Conservation (phyloP, 768 basidiomycete species). For the Termitomyces eurrhizus region DNA sequence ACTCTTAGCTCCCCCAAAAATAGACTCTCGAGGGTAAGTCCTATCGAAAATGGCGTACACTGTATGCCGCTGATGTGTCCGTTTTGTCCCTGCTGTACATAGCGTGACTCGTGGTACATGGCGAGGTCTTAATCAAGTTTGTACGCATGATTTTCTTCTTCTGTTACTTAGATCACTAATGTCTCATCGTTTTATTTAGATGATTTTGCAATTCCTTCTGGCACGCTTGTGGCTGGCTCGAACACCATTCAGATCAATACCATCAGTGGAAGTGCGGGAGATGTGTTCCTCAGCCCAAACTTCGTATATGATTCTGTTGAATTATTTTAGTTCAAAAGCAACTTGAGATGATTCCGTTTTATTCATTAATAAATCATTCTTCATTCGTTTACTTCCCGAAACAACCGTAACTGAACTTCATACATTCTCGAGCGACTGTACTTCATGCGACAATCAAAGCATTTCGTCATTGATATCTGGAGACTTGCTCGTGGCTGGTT, state of each 20-base stretch:
- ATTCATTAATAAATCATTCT: neutral
- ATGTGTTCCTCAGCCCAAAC: constrained; percentile 42
- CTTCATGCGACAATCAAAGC: neutral
- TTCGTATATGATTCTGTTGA: constrained; percentile 41
- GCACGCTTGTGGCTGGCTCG: constrained; percentile 32
- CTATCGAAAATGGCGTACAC: neutral
- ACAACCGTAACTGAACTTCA: neutral
- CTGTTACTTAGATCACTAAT: neutral
- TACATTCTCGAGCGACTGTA: neutral
- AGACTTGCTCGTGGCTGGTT: constrained; percentile 11
- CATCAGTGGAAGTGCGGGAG: constrained; percentile 41
- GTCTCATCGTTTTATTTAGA: constrained; percentile 18
- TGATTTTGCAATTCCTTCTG: constrained; percentile 38
- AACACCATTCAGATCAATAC: constrained; percentile 42
- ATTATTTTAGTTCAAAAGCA: constrained; percentile 26
- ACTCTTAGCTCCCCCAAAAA: constrained; percentile 28
- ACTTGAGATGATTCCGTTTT: neutral
- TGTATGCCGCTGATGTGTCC: neutral
- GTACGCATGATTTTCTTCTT: constrained; percentile 21
- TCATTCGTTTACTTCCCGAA: neutral
- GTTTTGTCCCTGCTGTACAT: constrained; percentile 7
- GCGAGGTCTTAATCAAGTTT: constrained; percentile 43
- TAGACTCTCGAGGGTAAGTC: constrained; percentile 42
- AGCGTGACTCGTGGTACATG: constrained; percentile 50
- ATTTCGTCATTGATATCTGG: constrained; percentile 16